Percentiles rank a stretch among this genome's conserved stretches.
These are phyloP conservation scores for Chrysosporium keratinophilum DNA, from an alignment of 2,329 filamentous ascomycete genomes.

Conservation along the genomic window DNA sequence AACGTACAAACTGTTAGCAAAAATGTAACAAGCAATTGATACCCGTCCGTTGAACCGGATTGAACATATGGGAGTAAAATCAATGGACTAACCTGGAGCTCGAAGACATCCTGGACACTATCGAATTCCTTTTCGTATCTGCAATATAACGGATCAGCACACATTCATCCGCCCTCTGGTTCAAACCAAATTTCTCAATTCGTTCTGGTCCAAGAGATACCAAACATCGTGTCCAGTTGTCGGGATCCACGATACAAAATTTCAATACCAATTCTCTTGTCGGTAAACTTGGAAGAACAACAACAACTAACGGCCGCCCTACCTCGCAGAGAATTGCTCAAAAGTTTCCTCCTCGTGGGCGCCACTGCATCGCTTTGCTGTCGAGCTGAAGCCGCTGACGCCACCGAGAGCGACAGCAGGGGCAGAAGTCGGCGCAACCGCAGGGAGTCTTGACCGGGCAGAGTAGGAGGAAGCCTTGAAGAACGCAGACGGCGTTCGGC, in stretches of 20 bases:
- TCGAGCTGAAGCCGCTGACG: slow-evolving; percentile 53
- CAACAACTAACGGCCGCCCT: slow-evolving; percentile 29
- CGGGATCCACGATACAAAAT: not conserved
- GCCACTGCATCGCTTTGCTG: slow-evolving; percentile 46
- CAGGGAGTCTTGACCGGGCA: slow-evolving; percentile 49
- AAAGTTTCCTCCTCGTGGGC: slow-evolving; percentile 90
- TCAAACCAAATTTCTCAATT: not conserved
- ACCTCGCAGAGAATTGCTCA: slow-evolving; percentile 98
- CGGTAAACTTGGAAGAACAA: slow-evolving; percentile 6
- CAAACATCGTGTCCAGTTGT: slow-evolving; percentile 11
- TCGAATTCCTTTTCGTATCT: slow-evolving; percentile 99
- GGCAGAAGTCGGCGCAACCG: slow-evolving; percentile 43
- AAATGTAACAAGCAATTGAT: not conserved
- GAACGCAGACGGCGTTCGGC: slow-evolving; percentile 50
- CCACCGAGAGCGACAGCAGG: slow-evolving; percentile 45
- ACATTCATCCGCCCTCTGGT: slow-evolving; percentile 22
- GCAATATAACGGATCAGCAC: slow-evolving; percentile 20
- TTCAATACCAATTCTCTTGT: not conserved
- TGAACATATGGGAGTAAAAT: slow-evolving; percentile 20
- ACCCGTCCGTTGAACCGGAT: not conserved
- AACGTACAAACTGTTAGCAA: not conserved
- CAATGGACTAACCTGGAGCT: slow-evolving; percentile 70
- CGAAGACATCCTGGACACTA: slow-evolving; percentile 92
- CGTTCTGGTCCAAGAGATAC: slow-evolving; percentile 24
- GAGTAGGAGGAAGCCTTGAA: slow-evolving; percentile 54